phyloP scores from a whole-genome alignment of 495 filamentous ascomycete genomes.

The Xylaria intraflava region DNA sequence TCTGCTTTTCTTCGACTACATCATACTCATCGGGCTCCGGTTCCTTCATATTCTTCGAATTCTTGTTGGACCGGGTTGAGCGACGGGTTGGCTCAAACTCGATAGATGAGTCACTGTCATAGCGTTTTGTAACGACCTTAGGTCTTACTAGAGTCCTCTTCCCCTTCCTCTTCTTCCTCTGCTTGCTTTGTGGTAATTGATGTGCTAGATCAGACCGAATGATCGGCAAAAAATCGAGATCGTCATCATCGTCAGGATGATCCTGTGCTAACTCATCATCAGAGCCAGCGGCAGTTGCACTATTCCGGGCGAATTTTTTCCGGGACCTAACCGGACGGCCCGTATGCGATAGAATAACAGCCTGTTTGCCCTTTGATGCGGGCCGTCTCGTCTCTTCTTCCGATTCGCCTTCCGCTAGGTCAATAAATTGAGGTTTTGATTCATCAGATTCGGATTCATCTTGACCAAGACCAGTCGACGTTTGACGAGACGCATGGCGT shows the following conservation, averaged over 20 bases:
- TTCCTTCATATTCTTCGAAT: constrained; percentile 57
- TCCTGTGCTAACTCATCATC: constrained; percentile 37
- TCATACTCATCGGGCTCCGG: constrained; percentile 42
- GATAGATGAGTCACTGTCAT: constrained; percentile 33
- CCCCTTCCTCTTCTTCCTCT: constrained; percentile 9
- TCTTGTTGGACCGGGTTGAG: constrained; percentile 44
- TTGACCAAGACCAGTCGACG: constrained; percentile 14
- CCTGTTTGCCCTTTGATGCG: background rate
- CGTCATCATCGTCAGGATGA: constrained; percentile 14
- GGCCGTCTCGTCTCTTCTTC: background rate
- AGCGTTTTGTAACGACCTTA: background rate
- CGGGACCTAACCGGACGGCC: constrained; percentile 15
- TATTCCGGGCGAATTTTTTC: background rate
- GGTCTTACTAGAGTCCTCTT: background rate
- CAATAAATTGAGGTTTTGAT: background rate
- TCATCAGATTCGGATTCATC: constrained; percentile 5
- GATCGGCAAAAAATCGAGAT: constrained; percentile 26
- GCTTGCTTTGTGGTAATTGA: constrained; percentile 6
- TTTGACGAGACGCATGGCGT: constrained; percentile 20
- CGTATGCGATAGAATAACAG: background rate
- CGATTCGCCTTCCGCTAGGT: background rate
- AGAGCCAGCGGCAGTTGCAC: constrained; percentile 24
- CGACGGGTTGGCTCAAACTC: constrained; percentile 43
- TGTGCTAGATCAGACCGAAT: constrained; percentile 36
- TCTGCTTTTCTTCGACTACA: constrained; percentile 53